phyloP scores from a whole-genome alignment of 108 stramenopile genomes.

The Nitzschia inconspicua region DNA sequence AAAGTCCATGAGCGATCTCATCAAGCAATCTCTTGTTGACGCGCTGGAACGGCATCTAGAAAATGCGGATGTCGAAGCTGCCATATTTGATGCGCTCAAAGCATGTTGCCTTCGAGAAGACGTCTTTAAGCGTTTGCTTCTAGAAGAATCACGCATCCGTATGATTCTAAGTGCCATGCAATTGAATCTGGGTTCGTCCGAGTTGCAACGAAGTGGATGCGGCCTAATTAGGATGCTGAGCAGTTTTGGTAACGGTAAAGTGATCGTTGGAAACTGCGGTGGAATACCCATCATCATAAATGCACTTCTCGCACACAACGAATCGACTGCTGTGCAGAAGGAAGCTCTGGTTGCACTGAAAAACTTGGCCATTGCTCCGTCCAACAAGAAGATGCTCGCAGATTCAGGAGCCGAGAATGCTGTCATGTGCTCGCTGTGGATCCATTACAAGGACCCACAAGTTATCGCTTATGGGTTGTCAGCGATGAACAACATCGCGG shows the following conservation, averaged over 20 bases:
- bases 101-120: constrained; percentile 16
- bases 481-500: constrained; percentile 35
- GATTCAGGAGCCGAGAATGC: constrained; percentile 6
- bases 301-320: constrained; percentile 23
- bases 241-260: constrained; percentile 18
- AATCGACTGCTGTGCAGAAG: constrained; percentile 27
- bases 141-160: neutral
- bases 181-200: constrained; percentile 5
- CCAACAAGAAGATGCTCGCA: constrained; percentile 9
- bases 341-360: constrained; percentile 21
- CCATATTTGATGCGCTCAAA: constrained; percentile 11
- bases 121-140: constrained; percentile 8
- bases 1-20: neutral
- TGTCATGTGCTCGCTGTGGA: constrained; percentile 20
- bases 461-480: constrained; percentile 22
- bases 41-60: constrained; percentile 15
- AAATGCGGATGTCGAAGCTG: constrained; percentile 12
- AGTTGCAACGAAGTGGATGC: constrained; percentile 18
- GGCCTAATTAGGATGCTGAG: constrained; percentile 14
- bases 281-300: constrained; percentile 22
- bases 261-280: constrained; percentile 16
- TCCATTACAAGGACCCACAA: constrained; percentile 11
- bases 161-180: constrained; percentile 14
- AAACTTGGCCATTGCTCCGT: constrained; percentile 16
- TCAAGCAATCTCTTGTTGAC: constrained; percentile 2